Evolutionary conservation across 768 basidiomycete species (phyloP), one percentile per base, ranked within the genome.

Genomic region (Boletus speciosus): DNA sequence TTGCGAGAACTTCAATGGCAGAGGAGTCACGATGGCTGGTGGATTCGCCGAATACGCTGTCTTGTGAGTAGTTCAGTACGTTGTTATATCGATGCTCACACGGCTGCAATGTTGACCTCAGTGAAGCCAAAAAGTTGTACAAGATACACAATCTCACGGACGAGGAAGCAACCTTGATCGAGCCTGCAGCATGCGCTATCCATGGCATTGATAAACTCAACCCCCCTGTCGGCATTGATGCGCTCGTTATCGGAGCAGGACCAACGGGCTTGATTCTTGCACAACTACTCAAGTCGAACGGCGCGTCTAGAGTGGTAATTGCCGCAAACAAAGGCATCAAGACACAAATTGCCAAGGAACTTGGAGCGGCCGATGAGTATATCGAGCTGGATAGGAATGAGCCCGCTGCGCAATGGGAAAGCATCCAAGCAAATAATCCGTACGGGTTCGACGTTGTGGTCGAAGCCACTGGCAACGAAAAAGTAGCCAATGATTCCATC

Each of bases 321-420:
- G 90, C 88, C 2, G 86, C 86, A 35, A 91, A 93, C 74, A 88
- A 89, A 66, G 91, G 90, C 40, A 80, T 91, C 70, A 92, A 93
- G 78, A 90, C 87, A 78, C 81, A 86, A 51, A 81, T 93, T 52
- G 92, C 90, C 11, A 81, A 83, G 68, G 68, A 87, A 61, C 76
- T 93, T 34, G 78, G 87, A 31, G 85, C 85, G 1, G 90, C 76
- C 2, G 89, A 94, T 63, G 88, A 86, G 64, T 94, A 92, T 65
- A 76, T 92, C 61, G 90, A 91, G 63, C 76, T 95, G 36, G 88
- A 93, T 64, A 71, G 90, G 51, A 69, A 81, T 58, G 74, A 85
- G 58, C 85, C 90, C 11, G 79, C 78, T 25, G 72, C 77, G 0
- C 90, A 92, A 62, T 93, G 90, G 90, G 76, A 81, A 59, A 74